phyloP scores from a whole-genome alignment of 495 filamentous ascomycete species.

The Talaromyces thailandensis region DNA sequence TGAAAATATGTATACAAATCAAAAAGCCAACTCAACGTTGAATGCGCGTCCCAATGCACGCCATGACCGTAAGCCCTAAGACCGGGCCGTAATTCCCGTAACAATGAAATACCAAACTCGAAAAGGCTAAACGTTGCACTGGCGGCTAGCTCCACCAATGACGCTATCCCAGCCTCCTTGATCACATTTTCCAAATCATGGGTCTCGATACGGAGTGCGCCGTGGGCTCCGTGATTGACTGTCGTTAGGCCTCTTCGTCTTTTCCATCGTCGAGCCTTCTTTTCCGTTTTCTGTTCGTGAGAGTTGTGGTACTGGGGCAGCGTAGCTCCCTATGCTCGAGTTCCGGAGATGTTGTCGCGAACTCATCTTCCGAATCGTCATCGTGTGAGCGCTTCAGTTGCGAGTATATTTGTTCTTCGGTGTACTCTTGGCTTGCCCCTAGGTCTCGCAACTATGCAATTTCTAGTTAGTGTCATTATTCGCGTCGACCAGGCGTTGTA shows the following conservation, averaged over 20 bases:
- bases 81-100: background rate
- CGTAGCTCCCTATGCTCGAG: background rate
- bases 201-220: background rate
- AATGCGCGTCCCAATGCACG: background rate
- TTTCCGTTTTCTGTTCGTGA: background rate
- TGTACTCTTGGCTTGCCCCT: background rate
- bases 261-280: background rate
- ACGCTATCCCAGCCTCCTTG: background rate
- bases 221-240: background rate
- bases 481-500: too few species aligned
- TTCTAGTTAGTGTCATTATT: background rate
- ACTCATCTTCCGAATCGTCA: background rate
- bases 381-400: background rate
- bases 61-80: background rate
- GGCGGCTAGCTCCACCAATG: constrained; percentile 1
- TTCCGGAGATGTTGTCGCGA: background rate
- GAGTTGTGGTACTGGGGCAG: background rate
- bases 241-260: background rate
- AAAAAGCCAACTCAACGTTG: background rate
- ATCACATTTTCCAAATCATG: background rate
- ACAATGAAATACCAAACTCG: background rate
- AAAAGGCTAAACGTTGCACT: background rate
- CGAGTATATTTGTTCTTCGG: background rate
- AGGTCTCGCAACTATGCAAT: background rate
- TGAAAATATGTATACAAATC: background rate